A percentile compares a stretch with the other conserved stretches of the same genome.
Conservation (phyloP, 148 eudicot genomes). For the Polygonum maritimum region DNA sequence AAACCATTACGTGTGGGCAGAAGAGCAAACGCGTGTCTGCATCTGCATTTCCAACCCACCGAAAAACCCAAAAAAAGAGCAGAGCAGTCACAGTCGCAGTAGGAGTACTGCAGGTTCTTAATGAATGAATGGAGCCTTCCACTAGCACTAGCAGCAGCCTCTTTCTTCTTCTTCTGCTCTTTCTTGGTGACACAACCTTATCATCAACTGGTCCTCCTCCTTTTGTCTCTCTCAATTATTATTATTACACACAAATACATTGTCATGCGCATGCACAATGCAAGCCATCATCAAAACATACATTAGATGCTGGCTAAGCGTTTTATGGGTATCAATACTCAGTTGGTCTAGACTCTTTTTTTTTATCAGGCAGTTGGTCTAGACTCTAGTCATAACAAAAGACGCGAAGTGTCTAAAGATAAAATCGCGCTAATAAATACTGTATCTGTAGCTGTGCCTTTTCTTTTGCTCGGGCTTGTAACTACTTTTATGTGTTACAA, state of each 20-base stretch:
- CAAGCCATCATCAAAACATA: not conserved
- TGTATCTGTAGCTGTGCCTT: no score
- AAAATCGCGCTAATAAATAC: no score
- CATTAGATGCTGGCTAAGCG: no score
- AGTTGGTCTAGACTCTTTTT: no score
- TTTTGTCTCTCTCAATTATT: not conserved
- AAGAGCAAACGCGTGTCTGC: not conserved
- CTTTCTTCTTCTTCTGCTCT: not conserved
- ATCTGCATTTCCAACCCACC: not conserved
- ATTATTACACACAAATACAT: not conserved
- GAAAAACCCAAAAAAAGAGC: not conserved
- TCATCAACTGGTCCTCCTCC: slow-evolving; percentile 7
- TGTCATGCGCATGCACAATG: not conserved
- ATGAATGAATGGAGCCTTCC: not conserved
- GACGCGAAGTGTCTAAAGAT: no score
- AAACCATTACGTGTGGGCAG: not conserved
- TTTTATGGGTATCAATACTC: no score
- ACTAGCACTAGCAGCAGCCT: not conserved
- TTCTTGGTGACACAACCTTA: not conserved
- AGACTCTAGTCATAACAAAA: no score
- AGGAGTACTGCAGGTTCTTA: no score
- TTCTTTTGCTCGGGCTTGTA: no score
- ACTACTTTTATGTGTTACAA: no score
- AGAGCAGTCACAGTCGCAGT: not conserved
- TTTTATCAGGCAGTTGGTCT: no score